phyloP scores from a whole-genome alignment of 1,284 basidiomycete species.

The Fomitopsis betulina region DNA sequence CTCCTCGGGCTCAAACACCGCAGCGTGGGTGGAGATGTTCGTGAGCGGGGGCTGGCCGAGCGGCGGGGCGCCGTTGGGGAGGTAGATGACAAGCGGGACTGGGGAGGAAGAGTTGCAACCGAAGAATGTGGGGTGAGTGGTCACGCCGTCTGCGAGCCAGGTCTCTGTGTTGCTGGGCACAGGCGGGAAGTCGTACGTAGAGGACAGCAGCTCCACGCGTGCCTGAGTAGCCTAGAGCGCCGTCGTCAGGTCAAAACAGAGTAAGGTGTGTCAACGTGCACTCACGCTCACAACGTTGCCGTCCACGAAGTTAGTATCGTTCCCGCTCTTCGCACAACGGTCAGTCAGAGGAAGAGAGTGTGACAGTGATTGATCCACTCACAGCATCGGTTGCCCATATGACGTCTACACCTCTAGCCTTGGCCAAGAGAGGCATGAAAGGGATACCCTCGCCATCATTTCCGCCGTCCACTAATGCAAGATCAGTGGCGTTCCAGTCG shows the following conservation, averaged over 20 bases:
- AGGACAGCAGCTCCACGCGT: constrained; percentile 31
- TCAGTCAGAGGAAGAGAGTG: background rate
- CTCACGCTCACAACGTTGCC: constrained; percentile 40
- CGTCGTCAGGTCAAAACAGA: background rate
- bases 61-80: constrained; percentile 39
- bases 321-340: constrained; percentile 19
- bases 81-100: constrained; percentile 24
- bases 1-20: constrained; percentile 25
- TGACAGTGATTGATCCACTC: constrained; percentile 7
- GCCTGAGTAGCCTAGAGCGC: constrained; percentile 31
- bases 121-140: constrained; percentile 38
- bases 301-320: constrained; percentile 28
- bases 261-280: background rate
- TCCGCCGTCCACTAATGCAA: constrained; percentile 39
- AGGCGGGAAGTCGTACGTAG: constrained; percentile 38
- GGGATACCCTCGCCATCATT: constrained; percentile 42
- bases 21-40: constrained; percentile 34
- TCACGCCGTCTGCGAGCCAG: constrained; percentile 32
- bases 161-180: constrained; percentile 27
- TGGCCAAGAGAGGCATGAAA: constrained; percentile 48
- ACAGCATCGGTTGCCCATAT: constrained; percentile 50
- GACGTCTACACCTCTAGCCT: constrained; percentile 44
- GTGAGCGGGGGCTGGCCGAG: constrained; percentile 34
- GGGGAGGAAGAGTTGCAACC: constrained; percentile 30
- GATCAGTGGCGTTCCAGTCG: constrained; percentile 28